Conservation (phyloP, 768 basidiomycete genomes). For the Pleurotus djamor region DNA sequence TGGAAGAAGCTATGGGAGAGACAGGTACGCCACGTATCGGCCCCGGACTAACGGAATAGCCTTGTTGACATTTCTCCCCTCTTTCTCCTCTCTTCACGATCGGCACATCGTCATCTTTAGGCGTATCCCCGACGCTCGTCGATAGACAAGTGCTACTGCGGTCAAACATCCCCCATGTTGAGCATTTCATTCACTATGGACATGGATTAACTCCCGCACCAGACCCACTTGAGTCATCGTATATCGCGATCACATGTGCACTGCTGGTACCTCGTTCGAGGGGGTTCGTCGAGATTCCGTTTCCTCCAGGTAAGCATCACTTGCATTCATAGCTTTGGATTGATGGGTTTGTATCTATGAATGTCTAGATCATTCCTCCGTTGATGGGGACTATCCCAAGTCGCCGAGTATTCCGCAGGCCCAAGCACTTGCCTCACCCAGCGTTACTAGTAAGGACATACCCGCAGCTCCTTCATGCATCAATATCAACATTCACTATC, state of each 20-base stretch:
- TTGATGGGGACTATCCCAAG: too few relatives aligned
- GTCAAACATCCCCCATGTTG: background rate
- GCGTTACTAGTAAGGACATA: too few relatives aligned
- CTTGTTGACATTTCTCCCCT: background rate
- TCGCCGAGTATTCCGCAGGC: too few relatives aligned
- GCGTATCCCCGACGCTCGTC: background rate
- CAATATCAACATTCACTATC: too few relatives aligned
- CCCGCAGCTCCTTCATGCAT: too few relatives aligned
- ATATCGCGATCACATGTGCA: background rate
- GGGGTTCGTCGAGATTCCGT: background rate
- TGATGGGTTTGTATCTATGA: too few relatives aligned
- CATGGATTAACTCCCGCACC: slow-evolving; percentile 4
- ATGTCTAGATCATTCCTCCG: too few relatives aligned
- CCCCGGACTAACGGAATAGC: background rate
- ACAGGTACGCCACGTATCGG: background rate
- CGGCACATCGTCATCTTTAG: background rate
- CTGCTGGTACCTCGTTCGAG: slow-evolving; percentile 1
- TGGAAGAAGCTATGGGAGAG: background rate
- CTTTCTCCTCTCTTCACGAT: background rate
- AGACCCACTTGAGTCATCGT: background rate
- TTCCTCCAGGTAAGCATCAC: background rate
- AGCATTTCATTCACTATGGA: slow-evolving; percentile 6
- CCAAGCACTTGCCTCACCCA: too few relatives aligned
- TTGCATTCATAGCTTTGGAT: background rate
- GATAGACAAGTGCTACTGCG: slow-evolving; percentile 2